phyloP scores from a whole-genome alignment of 495 filamentous ascomycete species.

The Terfezia boudieri region DNA sequence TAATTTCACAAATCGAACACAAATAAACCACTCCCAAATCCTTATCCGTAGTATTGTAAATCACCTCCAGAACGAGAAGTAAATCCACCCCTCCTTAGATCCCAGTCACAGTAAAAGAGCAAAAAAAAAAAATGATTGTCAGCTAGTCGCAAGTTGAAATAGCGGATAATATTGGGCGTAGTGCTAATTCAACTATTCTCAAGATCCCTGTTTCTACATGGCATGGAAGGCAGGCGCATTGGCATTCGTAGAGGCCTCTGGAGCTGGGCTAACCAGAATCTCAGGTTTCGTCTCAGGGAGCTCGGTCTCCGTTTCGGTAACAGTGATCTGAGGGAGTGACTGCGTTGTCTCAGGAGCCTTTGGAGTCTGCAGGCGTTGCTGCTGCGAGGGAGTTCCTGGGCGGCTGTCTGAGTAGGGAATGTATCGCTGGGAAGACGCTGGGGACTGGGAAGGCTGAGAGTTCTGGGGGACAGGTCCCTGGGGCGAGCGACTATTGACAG shows the following conservation, averaged over 20 bases:
- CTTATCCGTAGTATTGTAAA: background rate
- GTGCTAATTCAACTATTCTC: background rate
- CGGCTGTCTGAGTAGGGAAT: background rate
- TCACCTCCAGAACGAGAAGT: background rate
- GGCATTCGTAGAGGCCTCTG: too few species aligned
- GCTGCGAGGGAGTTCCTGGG: background rate
- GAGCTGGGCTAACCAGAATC: background rate
- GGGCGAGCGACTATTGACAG: background rate
- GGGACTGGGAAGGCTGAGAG: background rate
- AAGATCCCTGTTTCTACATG: background rate
- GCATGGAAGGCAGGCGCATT: background rate
- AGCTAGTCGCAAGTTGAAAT: background rate
- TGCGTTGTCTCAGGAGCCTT: background rate
- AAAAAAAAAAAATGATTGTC: background rate
- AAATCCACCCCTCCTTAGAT: background rate
- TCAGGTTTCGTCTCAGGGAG: background rate
- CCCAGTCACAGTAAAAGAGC: background rate
- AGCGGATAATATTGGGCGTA: background rate
- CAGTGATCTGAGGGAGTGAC: background rate
- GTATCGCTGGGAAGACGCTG: background rate
- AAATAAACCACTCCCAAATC: background rate
- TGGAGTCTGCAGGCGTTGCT: background rate
- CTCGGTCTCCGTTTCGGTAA: background rate
- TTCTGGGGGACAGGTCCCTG: background rate
- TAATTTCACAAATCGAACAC: background rate